Conservation (phyloP, 2,329 filamentous ascomycete genomes). For the Phoma sp. region DNA sequence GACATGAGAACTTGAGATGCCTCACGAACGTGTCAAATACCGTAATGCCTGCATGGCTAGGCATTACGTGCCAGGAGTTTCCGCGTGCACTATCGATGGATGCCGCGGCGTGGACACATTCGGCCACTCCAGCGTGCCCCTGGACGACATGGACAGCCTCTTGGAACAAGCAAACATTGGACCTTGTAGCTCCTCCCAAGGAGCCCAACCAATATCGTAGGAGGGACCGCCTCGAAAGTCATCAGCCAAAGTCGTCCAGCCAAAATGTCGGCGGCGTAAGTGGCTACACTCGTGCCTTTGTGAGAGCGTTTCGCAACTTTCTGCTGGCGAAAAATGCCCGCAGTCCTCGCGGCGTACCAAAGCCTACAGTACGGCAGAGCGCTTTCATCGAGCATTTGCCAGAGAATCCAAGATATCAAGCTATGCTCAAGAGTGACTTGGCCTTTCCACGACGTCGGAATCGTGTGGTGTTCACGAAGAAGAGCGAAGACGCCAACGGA, state of each 20-base stretch:
- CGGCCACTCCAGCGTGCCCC: not conserved
- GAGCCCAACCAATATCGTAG: not conserved
- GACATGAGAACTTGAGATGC: not conserved
- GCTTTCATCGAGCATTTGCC: not conserved
- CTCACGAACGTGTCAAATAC: not conserved
- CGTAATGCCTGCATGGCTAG: not conserved
- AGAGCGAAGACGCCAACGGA: not conserved
- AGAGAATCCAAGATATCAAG: not conserved
- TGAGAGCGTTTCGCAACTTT: not conserved
- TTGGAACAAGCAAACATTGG: not conserved
- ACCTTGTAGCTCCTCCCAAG: not conserved
- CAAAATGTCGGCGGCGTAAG: not conserved
- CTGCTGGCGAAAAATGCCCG: not conserved
- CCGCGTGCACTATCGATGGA: not conserved
- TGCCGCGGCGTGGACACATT: not conserved
- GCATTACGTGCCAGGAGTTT: not conserved
- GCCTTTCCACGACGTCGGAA: not conserved
- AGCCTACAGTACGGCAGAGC: not conserved
- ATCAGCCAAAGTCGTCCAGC: not conserved
- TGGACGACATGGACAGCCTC: constrained; percentile 3
- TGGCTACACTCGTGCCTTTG: not conserved
- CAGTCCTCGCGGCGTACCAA: not conserved
- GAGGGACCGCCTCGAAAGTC: not conserved
- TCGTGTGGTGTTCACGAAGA: not conserved
- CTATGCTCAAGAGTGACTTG: not conserved